These are phyloP conservation scores for Chlorella sp. DNA, from an alignment of 139 green algal species.

Conservation along the genomic window DNA sequence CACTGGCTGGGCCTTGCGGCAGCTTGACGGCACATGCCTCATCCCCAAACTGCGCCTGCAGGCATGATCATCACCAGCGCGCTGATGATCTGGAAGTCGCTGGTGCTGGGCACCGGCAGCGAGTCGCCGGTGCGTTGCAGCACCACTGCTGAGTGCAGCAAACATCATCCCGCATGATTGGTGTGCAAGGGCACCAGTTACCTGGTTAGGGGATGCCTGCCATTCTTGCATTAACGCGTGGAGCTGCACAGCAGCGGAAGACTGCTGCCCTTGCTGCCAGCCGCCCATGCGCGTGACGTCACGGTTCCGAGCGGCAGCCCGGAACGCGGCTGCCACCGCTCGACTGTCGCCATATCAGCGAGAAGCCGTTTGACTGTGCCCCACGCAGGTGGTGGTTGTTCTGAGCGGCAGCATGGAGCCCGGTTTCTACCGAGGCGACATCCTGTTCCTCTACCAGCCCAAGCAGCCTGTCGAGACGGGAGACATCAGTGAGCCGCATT, in stretches of 20 bases:
- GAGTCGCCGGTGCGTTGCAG: constrained; percentile 87
- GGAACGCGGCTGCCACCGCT: not conserved
- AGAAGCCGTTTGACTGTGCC: not conserved
- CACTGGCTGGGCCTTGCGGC: not conserved
- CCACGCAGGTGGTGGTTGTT: constrained; percentile 94
- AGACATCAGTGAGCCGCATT: constrained; percentile 16
- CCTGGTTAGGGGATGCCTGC: too few relatives aligned
- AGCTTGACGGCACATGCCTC: too few relatives aligned
- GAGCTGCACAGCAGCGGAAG: too few relatives aligned
- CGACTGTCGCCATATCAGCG: too few relatives aligned
- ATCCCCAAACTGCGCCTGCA: constrained; percentile 33
- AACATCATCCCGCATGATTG: too few relatives aligned
- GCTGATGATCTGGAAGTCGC: constrained; percentile 97
- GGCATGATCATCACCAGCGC: constrained; percentile 96
- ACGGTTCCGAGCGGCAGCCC: not conserved
- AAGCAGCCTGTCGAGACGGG: constrained; percentile 25
- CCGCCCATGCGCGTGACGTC: too few relatives aligned
- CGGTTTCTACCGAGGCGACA: constrained; percentile 96
- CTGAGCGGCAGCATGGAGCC: constrained; percentile 98
- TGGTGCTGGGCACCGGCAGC: constrained; percentile 94
- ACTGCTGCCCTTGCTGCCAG: not conserved
- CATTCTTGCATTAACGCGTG: too few relatives aligned
- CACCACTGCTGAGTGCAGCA: not conserved
- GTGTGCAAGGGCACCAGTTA: too few relatives aligned
- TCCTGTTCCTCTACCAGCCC: constrained; percentile 96